Evolutionary conservation across 495 filamentous ascomycete species (phyloP).

Genomic region (Penicillium tannophilum): DNA sequence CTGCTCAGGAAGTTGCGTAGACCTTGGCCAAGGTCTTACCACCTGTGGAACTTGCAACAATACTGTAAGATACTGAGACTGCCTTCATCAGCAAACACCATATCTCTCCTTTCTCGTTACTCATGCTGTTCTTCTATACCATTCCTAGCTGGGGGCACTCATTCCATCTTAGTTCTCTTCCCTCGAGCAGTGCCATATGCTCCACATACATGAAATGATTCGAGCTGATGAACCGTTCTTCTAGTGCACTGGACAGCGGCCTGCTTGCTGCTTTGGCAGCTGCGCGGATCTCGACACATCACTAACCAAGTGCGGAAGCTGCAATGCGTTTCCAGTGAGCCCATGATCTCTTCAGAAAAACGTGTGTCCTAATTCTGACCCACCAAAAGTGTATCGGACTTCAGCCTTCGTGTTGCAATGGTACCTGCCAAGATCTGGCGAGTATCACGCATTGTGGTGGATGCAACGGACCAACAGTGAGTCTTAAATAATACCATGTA

Average conservation of each 20-base stretch:
- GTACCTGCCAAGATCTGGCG: constrained; percentile 13
- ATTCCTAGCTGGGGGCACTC: too few species aligned
- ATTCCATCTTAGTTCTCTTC: not conserved
- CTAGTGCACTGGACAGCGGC: constrained; percentile 18
- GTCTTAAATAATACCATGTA: not conserved
- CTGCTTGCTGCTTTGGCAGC: constrained; percentile 19
- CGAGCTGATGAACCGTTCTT: not conserved
- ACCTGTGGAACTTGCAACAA: constrained; percentile 21
- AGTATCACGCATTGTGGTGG: constrained; percentile 16
- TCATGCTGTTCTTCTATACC: too few species aligned
- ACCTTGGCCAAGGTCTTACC: constrained; percentile 10
- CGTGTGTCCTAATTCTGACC: not conserved
- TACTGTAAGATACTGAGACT: not conserved
- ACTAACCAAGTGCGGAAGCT: constrained; percentile 14
- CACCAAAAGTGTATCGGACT: constrained; percentile 5
- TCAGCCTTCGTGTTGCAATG: constrained; percentile 19
- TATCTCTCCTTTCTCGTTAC: not conserved
- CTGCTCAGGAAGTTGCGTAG: constrained; percentile 21
- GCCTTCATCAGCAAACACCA: not conserved
- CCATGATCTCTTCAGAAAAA: not conserved
- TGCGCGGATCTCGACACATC: constrained; percentile 19
- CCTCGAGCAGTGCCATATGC: not conserved
- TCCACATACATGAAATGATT: not conserved
- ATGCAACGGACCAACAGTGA: constrained; percentile 12
- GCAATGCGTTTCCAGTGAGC: constrained; percentile 13